Base-by-base conservation (phyloP, 768 basidiomycete species). In the Tricholoma saponaceum region DNA sequence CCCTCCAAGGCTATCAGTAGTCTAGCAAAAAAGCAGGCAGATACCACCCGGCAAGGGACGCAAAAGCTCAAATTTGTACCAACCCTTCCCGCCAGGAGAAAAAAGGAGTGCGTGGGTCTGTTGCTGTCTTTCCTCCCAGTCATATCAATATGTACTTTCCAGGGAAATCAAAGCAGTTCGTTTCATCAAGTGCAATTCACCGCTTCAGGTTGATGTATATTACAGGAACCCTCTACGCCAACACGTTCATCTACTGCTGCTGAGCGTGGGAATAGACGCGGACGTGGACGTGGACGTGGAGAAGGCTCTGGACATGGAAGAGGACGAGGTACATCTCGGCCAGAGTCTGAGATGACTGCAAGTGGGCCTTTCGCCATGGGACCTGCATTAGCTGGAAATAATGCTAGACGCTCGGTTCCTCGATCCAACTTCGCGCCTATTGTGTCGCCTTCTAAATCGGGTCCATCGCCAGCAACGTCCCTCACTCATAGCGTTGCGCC, bases 341-440 rank as follows among this genome's bases (percentile, higher is more conserved):
- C 85, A 49, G 71, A 80, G 1, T 75, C 75, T 6, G 86, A 89
- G 72, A 90, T 93, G 90, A 87, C 83, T 16, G 91, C 91, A 0
- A 91, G 89, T 65, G 91, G 91, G 3, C 91, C 91, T 13, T 93
- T 93, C 64, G 89, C 91, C 18, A 86, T 93, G 84, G 91, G 91
- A 20, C 91, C 91, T 32, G 79, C 88, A 22, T 77, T 89, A 62
- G 81, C 81, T 8, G 86, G 87, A 28, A 78, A 75, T 52, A 80
- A 73, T 58, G 76, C 77, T 13, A 80, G 83, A 52, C 76, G 81
- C 37, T 70, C 79, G 32, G 71, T 77, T 7, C 79, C 83, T 16
- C 82, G 81, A 20, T 79, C 86, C 16, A 82, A 82, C 62, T 82
- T 87, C 58, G 71, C 82, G 16, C 78, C 87, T 1, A 70, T 44